Conservation (phyloP, 345 rosid species). For the Trapa bicornis region DNA sequence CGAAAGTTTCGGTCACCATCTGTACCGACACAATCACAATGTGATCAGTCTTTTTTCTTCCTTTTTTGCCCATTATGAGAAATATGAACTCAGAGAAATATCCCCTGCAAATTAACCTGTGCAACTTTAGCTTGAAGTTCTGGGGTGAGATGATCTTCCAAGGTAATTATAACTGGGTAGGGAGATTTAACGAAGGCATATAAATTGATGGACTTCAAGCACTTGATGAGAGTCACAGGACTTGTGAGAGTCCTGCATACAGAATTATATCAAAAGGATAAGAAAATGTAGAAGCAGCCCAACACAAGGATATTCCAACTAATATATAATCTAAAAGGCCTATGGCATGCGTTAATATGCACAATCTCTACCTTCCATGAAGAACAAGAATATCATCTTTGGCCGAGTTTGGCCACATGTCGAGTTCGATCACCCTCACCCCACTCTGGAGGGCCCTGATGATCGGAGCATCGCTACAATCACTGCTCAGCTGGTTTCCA, state of each 20-base stretch:
- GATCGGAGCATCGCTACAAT: slow-evolving; percentile 89
- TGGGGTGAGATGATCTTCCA: slow-evolving; percentile 88
- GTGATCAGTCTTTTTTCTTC: background rate
- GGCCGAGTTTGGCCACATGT: slow-evolving; percentile 82
- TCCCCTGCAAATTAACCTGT: slow-evolving; percentile 28
- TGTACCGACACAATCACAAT: slow-evolving; percentile 10
- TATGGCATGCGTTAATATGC: background rate
- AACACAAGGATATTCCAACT: background rate
- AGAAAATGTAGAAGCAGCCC: background rate
- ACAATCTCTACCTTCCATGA: slow-evolving; percentile 64
- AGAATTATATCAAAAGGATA: background rate
- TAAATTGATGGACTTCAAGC: slow-evolving; percentile 65
- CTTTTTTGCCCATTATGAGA: no score
- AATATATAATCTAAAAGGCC: background rate
- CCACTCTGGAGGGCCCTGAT: slow-evolving; percentile 62
- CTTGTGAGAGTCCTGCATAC: slow-evolving; percentile 59
- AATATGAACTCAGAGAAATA: background rate
- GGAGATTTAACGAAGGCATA: slow-evolving; percentile 66
- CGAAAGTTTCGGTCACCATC: slow-evolving; percentile 72
- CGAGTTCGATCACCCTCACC: slow-evolving; percentile 82
- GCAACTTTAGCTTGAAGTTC: slow-evolving; percentile 93
- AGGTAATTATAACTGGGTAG: slow-evolving; percentile 78
- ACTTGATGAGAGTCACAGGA: slow-evolving; percentile 62
- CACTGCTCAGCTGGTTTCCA: slow-evolving; percentile 91
- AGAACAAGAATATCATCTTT: slow-evolving; percentile 68